These are phyloP conservation scores for Usnea hakonensis DNA, from an alignment of 495 filamentous ascomycete genomes.

Conservation along the genomic window DNA sequence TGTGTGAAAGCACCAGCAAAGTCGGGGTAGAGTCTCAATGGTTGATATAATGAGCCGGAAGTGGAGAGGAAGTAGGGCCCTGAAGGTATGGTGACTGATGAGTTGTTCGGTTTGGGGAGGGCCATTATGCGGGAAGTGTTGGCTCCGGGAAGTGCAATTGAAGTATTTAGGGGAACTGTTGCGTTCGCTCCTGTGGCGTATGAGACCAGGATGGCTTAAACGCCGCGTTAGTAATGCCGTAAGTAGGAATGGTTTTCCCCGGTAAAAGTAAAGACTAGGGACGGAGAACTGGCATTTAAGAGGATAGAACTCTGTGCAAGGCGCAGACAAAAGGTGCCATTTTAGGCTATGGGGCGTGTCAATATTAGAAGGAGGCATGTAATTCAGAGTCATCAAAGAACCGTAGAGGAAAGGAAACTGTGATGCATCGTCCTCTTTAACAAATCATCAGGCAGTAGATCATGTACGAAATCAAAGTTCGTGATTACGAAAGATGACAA, in stretches of 20 bases:
- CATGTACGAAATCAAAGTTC: too few species aligned
- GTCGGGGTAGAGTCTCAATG: conserved; percentile 44
- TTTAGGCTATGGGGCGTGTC: neutral
- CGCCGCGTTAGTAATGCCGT: neutral
- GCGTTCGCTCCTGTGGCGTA: neutral
- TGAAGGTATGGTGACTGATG: conserved; percentile 25
- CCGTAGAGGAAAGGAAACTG: neutral
- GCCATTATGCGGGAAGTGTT: neutral
- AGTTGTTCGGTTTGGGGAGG: neutral
- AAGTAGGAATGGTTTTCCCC: neutral
- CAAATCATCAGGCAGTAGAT: neutral
- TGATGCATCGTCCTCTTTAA: neutral
- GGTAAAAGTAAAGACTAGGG: neutral
- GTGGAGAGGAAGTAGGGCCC: conserved; percentile 44
- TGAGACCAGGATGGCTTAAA: conserved; percentile 4
- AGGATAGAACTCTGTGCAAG: neutral
- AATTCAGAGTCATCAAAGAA: neutral
- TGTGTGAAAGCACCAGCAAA: conserved; percentile 38
- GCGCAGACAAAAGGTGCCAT: neutral
- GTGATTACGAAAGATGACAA: neutral
- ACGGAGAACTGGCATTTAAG: neutral
- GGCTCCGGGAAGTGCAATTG: conserved; percentile 3
- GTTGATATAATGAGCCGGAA: conserved; percentile 36
- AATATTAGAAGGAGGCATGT: neutral
- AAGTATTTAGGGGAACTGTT: neutral